phyloP scores from a whole-genome alignment of 2,329 filamentous ascomycete species.

The Alternaria arbusti region DNA sequence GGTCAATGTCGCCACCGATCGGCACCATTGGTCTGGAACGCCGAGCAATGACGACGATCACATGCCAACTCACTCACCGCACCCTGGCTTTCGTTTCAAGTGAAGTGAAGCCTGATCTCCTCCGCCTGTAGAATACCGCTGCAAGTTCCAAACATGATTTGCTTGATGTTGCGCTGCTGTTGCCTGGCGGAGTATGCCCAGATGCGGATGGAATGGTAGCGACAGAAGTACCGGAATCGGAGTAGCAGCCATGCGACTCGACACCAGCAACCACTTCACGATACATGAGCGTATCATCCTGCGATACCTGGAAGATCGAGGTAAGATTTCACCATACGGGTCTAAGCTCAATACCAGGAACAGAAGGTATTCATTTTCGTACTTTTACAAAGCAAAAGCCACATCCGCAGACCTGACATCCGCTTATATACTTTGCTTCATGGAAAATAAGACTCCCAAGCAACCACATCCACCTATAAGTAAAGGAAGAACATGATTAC shows the following conservation, averaged over 20 bases:
- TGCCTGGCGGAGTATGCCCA: neutral
- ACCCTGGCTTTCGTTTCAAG: neutral
- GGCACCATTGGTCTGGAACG: conserved; percentile 13
- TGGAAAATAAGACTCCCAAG: conserved; percentile 1
- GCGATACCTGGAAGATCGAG: neutral
- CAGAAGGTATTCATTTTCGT: conserved; percentile 22
- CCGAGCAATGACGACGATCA: conserved; percentile 27
- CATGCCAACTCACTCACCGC: conserved; percentile 14
- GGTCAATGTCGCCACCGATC: conserved; percentile 23
- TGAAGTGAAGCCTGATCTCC: neutral
- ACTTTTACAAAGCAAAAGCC: conserved; percentile 30
- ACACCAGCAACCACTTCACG: neutral
- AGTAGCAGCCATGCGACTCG: neutral
- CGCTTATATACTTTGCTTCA: conserved; percentile 21
- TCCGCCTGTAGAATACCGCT: neutral
- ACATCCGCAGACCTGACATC: conserved; percentile 1
- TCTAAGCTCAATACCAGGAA: neutral
- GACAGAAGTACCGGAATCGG: neutral
- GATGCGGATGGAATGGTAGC: neutral
- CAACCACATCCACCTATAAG: conserved; percentile 7
- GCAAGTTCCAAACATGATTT: neutral
- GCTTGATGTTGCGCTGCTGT: neutral
- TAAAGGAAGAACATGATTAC: conserved; percentile 27
- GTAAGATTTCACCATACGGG: neutral
- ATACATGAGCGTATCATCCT: neutral